Evolutionary conservation across 139 green algal genomes (phyloP).

Genomic region (Haematococcus sp.): DNA sequence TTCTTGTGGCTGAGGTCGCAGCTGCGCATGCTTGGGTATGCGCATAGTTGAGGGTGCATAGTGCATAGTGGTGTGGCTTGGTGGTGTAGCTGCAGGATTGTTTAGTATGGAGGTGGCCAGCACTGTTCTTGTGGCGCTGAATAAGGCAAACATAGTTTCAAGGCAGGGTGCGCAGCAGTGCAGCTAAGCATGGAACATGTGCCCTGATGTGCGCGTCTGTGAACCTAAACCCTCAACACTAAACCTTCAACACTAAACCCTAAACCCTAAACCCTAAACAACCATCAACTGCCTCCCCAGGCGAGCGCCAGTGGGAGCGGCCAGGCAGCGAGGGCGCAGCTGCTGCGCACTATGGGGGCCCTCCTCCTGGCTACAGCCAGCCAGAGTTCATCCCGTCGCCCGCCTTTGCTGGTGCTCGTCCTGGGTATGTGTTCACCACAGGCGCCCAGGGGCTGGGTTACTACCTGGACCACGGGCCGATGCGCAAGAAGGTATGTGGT

Average conservation of each 20-base stretch:
- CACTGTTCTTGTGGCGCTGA: neutral
- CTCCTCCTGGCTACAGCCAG: neutral
- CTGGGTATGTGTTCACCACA: constrained; percentile 67
- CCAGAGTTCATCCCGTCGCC: constrained; percentile 30
- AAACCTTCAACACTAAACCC: no score
- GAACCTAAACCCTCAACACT: no score
- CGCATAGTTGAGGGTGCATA: neutral
- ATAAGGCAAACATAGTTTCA: no score
- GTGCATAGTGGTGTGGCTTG: neutral
- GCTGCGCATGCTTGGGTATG: neutral
- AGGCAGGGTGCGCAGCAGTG: no score
- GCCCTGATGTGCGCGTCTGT: no score
- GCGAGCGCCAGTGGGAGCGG: constrained; percentile 50
- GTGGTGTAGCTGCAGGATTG: neutral
- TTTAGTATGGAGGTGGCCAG: neutral
- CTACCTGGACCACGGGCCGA: constrained; percentile 37
- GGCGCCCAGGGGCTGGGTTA: constrained; percentile 40
- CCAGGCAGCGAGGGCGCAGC: constrained; percentile 7
- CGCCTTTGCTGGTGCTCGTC: constrained; percentile 47
- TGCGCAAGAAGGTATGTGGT: neutral
- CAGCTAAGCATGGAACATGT: no score
- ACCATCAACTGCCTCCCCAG: constrained; percentile 5
- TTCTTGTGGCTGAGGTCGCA: neutral
- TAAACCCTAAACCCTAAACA: no score
- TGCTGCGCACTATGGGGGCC: neutral